Base-by-base conservation (phyloP, 2,329 filamentous ascomycete genomes). In the Dryadomyces sulphureus region DNA sequence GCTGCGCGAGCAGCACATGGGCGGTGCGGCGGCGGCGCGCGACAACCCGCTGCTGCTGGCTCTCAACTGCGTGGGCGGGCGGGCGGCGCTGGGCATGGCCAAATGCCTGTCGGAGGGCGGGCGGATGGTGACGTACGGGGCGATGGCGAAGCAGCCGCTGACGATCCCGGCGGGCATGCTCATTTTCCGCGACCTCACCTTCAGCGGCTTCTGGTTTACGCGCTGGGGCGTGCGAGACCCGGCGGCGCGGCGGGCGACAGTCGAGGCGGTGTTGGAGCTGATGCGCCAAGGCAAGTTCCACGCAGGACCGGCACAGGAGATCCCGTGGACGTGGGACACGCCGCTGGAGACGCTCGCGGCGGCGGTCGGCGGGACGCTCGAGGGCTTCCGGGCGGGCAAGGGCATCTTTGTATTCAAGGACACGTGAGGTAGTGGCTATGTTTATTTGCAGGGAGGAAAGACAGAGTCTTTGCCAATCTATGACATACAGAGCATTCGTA, bases 171-270 rank as follows among this genome's bases (percentile, higher is more conserved):
- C 89, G 1, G 84, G 84, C 0, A 69, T 93, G 54, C 68, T 96
- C 49, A 98, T 98, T 55, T 98, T 98, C 68, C 92, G 90, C 63
- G 79, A 96, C 55, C 72, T 96, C 45, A 73, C 77, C 44, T 94
- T 95, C 58, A 75, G 85, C 50, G 93, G 92, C 5, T 98, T 96
- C 64, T 98, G 92, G 92, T 79, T 96, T 21, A 92, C 84, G 58
- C 78, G 73, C 49, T 96, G 92, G 90, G 86, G 84, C 41, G 81
- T 89, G 59, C 66, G 72, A 51, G 73, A 95, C 55, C 75, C 79
- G 0, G 69, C 72, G 6, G 79, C 81, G 49, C 93, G 93, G 67
- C 75, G 76, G 59, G 74, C 72, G 57, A 94, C 87, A 39, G 79
- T 96, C n/a, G 74, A 82, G 21, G 85, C 94, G 63, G 81, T 98